Conservation (phyloP, 306 rosid genomes). For the Vicia faba region DNA sequence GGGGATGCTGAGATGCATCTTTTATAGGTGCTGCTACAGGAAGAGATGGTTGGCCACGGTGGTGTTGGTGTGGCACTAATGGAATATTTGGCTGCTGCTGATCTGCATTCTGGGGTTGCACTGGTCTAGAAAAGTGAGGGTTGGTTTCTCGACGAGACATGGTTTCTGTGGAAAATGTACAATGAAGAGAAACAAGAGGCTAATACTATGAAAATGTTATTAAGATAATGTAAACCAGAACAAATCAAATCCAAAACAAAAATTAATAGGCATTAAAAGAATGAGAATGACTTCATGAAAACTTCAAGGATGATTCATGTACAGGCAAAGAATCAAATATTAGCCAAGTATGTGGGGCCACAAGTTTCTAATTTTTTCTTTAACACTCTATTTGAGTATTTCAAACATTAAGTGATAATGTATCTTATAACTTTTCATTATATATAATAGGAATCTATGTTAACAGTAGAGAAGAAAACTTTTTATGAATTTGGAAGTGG, state of each 20-base stretch:
- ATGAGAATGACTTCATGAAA: slow-evolving; percentile 72
- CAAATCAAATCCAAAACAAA: slow-evolving; percentile 29
- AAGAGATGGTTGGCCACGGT: slow-evolving; percentile 28
- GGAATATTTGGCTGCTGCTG: slow-evolving; percentile 30
- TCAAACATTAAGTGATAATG: background rate
- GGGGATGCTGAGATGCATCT: background rate
- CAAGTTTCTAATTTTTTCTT: slow-evolving; percentile 18
- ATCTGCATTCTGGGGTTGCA: slow-evolving; percentile 28
- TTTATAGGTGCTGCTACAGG: slow-evolving; percentile 15
- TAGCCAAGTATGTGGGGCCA: slow-evolving; percentile 58
- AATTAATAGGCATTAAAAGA: slow-evolving; percentile 34
- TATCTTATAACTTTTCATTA: slow-evolving; percentile 7
- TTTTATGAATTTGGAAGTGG: background rate
- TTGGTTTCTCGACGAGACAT: slow-evolving; percentile 69
- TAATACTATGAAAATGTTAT: slow-evolving; percentile 35
- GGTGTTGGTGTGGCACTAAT: slow-evolving; percentile 10
- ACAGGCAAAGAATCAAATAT: slow-evolving; percentile 76
- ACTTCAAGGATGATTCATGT: slow-evolving; percentile 76
- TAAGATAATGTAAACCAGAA: slow-evolving; percentile 40
- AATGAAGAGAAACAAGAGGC: slow-evolving; percentile 30
- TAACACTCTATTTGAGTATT: slow-evolving; percentile 10
- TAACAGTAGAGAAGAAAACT: slow-evolving; percentile 11
- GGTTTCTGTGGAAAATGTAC: slow-evolving; percentile 18
- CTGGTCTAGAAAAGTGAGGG: slow-evolving; percentile 64
- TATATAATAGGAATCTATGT: slow-evolving; percentile 12